These are phyloP conservation scores for Tylopilus intermedius DNA, from an alignment of 768 basidiomycete genomes.

Conservation along the genomic window DNA sequence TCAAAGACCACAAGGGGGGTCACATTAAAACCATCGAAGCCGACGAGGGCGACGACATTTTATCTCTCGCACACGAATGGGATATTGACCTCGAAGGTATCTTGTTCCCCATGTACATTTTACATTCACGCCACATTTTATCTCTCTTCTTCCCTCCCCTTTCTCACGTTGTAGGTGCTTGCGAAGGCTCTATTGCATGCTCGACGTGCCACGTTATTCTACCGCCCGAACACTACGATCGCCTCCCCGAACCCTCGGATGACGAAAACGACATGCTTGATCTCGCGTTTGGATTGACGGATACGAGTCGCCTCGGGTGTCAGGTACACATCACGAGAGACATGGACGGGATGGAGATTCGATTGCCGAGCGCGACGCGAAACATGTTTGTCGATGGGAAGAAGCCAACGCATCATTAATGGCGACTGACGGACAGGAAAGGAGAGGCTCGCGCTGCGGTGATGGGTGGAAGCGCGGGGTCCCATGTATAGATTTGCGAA, in stretches of 20 bases:
- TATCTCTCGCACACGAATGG: conserved; percentile 89
- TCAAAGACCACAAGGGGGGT: conserved; percentile 82
- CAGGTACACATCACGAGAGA: conserved; percentile 76
- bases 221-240: conserved; percentile 62
- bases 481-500: neutral
- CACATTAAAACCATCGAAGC: conserved; percentile 85
- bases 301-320: conserved; percentile 81
- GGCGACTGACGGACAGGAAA: neutral
- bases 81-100: conserved; percentile 94
- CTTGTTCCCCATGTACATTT: conserved; percentile 12
- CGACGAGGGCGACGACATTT: conserved; percentile 89
- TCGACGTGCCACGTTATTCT: conserved; percentile 93
- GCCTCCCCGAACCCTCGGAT: conserved; percentile 88
- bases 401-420: conserved; percentile 47
- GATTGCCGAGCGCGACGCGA: conserved; percentile 83
- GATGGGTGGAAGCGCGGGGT: neutral
- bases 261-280: conserved; percentile 99
- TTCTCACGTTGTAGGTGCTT: conserved; percentile 62
- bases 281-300: conserved; percentile 94
- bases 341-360: conserved; percentile 81
- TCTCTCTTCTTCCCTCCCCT: neutral
- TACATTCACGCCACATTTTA: neutral
- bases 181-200: conserved; percentile 94
- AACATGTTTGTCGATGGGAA: conserved; percentile 96
- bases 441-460: neutral